Evolutionary conservation across 2,329 filamentous ascomycete species (phyloP).

Genomic region (Orbilia oligospora): DNA sequence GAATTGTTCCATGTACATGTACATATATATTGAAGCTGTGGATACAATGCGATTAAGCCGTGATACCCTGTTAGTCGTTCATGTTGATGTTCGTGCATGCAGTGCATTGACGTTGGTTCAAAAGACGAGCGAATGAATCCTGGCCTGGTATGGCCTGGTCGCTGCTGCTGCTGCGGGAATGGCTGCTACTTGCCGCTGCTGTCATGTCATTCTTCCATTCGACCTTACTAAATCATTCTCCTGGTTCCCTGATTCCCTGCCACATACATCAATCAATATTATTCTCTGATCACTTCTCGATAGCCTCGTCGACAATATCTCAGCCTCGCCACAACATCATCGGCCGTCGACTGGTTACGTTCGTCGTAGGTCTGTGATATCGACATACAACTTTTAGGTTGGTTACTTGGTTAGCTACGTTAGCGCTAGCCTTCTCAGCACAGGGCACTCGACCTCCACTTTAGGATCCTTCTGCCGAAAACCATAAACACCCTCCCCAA

Average conservation of each 20-base stretch:
- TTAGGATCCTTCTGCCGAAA: constrained; percentile 14
- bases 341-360: too few species aligned
- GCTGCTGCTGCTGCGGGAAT: constrained; percentile 7
- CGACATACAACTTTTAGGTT: too few species aligned
- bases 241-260: not conserved
- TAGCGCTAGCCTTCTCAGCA: too few species aligned
- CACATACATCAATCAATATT: constrained; percentile 9
- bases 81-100: too few species aligned
- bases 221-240: not conserved
- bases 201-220: constrained; percentile 10
- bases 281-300: not conserved
- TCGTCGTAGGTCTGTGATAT: too few species aligned
- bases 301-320: not conserved
- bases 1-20: not conserved
- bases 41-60: not conserved
- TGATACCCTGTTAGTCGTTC: not conserved
- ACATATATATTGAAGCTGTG: not conserved
- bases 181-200: not conserved
- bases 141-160: not conserved
- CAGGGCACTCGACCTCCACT: not conserved
- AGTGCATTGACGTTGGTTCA: too few species aligned
- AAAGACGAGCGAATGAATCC: constrained; percentile 5
- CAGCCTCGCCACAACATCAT: not conserved
- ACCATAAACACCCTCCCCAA: not conserved
- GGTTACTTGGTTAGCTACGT: too few species aligned